Percentiles rank a stretch among this genome's conserved stretches.
Conservation (phyloP, 345 rosid species). For the Heritiera fomes region DNA sequence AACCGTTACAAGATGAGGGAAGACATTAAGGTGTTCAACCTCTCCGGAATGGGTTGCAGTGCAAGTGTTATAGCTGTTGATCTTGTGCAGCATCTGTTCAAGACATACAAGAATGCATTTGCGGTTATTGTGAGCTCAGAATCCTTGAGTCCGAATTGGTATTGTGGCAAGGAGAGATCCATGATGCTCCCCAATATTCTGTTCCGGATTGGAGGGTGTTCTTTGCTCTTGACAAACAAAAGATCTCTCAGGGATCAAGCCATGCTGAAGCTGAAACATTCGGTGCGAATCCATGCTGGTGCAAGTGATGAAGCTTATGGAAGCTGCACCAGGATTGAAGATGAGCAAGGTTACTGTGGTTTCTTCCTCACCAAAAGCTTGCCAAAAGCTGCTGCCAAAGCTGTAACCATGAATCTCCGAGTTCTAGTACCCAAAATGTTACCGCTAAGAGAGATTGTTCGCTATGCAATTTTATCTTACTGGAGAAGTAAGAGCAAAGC, state of each 20-base stretch:
- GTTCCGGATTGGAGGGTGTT: constrained; percentile 75
- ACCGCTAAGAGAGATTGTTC: constrained; percentile 47
- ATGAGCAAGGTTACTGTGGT: constrained; percentile 51
- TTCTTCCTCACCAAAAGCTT: constrained; percentile 51
- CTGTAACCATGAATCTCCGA: constrained; percentile 50
- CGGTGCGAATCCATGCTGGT: constrained; percentile 60
- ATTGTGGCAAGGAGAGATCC: constrained; percentile 62
- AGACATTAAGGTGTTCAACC: constrained; percentile 56
- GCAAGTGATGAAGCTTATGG: constrained; percentile 57
- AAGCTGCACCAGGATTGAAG: constrained; percentile 66
- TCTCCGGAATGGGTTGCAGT: constrained; percentile 74
- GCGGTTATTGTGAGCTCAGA: constrained; percentile 77
- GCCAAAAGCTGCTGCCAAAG: constrained; percentile 58
- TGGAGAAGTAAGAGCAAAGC: constrained; percentile 24
- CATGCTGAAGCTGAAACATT: constrained; percentile 48
- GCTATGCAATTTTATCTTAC: constrained; percentile 29
- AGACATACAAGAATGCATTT: constrained; percentile 39
- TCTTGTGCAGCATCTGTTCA: constrained; percentile 56
- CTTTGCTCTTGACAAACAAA: constrained; percentile 64
- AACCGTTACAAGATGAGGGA: constrained; percentile 69
- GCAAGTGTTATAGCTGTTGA: constrained; percentile 57
- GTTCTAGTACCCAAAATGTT: constrained; percentile 61
- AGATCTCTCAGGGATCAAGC: constrained; percentile 37
- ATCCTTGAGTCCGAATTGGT: constrained; percentile 67
- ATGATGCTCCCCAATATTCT: constrained; percentile 77